These are phyloP conservation scores for Trichocladium uniseriatum DNA, from an alignment of 495 filamentous ascomycete genomes.

Conservation along the genomic window DNA sequence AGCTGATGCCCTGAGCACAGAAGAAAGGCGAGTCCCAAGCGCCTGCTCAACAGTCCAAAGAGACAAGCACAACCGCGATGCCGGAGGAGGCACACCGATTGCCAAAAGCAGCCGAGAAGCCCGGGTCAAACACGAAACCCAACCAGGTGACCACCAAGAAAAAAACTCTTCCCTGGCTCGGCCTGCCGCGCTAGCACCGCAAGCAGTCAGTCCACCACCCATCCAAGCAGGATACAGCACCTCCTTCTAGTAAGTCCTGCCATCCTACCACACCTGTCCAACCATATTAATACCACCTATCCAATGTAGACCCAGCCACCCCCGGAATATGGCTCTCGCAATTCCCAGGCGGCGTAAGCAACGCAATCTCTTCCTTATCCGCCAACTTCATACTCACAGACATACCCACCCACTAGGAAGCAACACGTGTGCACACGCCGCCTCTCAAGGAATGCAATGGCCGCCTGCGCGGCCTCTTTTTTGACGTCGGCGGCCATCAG, in stretches of 20 bases:
- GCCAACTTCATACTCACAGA: not conserved
- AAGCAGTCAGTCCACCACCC: conserved; percentile 17
- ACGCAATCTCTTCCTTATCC: not conserved
- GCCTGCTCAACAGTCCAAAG: not conserved
- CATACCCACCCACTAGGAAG: conserved; percentile 28
- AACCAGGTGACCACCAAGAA: not conserved
- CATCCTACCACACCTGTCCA: no score
- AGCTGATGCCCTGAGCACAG: no score
- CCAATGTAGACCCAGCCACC: not conserved
- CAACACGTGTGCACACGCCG: conserved; percentile 40
- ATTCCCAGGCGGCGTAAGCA: conserved; percentile 19
- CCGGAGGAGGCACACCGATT: no score
- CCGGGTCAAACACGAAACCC: not conserved
- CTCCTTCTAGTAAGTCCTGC: no score
- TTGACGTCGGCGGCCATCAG: conserved; percentile 20
- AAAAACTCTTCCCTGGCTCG: conserved; percentile 18
- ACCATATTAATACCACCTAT: no score
- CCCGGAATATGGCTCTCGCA: conserved; percentile 11
- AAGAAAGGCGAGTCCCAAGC: no score
- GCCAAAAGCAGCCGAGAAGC: not conserved
- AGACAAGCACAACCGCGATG: no score
- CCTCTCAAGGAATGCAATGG: conserved; percentile 28
- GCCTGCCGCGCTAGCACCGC: conserved; percentile 35
- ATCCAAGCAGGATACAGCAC: not conserved
- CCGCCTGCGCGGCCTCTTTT: conserved; percentile 39